Base-by-base conservation (phyloP, 1,284 basidiomycete species). In the Tilletia caries region DNA sequence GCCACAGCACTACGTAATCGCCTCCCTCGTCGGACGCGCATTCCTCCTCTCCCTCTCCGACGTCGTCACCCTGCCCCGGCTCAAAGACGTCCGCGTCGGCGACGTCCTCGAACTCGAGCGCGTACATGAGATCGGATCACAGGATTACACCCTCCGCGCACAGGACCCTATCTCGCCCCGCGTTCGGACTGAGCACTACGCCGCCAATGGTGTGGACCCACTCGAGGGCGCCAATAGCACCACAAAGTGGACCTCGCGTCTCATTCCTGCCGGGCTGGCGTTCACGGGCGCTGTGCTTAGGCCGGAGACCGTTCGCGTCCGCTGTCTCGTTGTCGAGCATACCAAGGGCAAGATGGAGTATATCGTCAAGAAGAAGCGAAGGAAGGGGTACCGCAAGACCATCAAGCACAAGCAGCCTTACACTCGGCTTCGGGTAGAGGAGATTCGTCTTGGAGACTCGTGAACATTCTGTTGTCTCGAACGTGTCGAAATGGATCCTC, bases 361-460 rank as follows among this genome's bases (percentile, higher is more conserved):
- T 75, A 91, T 93, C 67, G 88, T 94, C 84, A 96, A 97, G 86
- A 95, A 94, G 87, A 98, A 98, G 87, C 86, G 93, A 84, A 90
- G 95, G 89, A 98, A 98, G 87, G 94, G 95, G 18, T 98, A 98
- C 86, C 86, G 88, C 83, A 90, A 89, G 84, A 90, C 89, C 8
- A 88, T 92, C 76, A 88, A 89, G 82, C 91, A 94, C 84, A 97
- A 97, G 85, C 93, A 95, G 84, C 90, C 91, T 2, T 97, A 92
- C 86, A 98, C 95, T 29, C 89, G 93, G 80, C 33, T 84, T 52
- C 71, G 83, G n/a, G 75, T 84, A 48, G 80, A 81, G 46, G 76
- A 75, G 41, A 80, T 84, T 66, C 70, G 73, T 43, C 70, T 83
- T 32, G 82, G 76, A 10, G 41, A 44, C 25, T 12, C 64, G 15